Base-by-base conservation (phyloP, 495 filamentous ascomycete genomes). In the Aspergillus cavernicola region DNA sequence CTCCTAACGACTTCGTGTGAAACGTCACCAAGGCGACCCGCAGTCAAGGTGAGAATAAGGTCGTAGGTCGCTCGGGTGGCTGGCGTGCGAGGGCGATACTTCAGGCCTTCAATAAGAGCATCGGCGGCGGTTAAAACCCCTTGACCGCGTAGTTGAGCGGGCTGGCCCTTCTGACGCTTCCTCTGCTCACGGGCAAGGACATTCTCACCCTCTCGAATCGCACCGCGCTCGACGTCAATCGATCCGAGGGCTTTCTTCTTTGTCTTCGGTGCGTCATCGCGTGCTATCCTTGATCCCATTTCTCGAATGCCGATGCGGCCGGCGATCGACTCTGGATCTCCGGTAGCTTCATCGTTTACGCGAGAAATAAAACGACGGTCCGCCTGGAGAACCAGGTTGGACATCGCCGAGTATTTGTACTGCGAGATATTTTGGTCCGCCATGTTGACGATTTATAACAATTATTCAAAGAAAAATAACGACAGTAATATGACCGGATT, bases 401-500 rank as follows among this genome's bases (percentile, higher is more conserved):
- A 97, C 93, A 99, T 99, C 69, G 90, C 92, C 85, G 90, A 89
- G 81, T 99, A 99, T 73, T 99, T 99, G 80, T 96, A 99, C 75
- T 97, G 92, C 63, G 88, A 92, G 47, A 95, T 86, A 84, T 92
- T 87, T 76, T 91, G 86, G 79, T 96, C 90, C 69, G 88, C 82
- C 91, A 95, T 95, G 53, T 71, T 86, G 74, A 61, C 42, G 49
- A 48, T 28, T 18, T 53, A 20, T 38, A 43, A 42, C 39, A 45
- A 39, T 22, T 31, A 51, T 59, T 46, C 53, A 60, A 23, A 40
- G 22, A 54, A 33, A 53, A n/a, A 52, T 12, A 47, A 24, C 51
- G 58, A 61, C 39, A 29, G 55, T 49, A 39, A 63, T 47, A 61
- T 66, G 71, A 71, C 64, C 56, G 46, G 32, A 53, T 53, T 29